Conservation (phyloP, 768 basidiomycete genomes). For the Suillus cothurnatus region DNA sequence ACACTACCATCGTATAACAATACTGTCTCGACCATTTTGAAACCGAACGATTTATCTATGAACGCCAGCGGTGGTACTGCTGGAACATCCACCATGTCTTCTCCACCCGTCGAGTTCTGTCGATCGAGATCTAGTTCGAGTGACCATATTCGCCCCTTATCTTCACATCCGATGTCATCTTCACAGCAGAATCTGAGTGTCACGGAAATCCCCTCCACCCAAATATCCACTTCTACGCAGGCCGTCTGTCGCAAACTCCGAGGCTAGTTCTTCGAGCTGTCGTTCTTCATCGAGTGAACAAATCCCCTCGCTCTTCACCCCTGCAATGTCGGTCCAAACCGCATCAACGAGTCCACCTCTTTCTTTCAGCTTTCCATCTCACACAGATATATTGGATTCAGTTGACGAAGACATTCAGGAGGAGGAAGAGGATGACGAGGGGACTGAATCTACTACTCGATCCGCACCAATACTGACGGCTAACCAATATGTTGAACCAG, state of each 20-base stretch:
- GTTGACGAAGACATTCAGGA: slow-evolving; percentile 12
- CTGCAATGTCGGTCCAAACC: slow-evolving; percentile 21
- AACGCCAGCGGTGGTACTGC: slow-evolving; percentile 3
- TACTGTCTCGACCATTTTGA: slow-evolving; percentile 24
- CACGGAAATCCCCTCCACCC: slow-evolving; percentile 17
- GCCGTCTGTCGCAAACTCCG: slow-evolving; percentile 28
- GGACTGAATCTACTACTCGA: slow-evolving; percentile 18
- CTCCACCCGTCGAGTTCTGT: slow-evolving; percentile 16
- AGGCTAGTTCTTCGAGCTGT: slow-evolving; percentile 15
- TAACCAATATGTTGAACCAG: slow-evolving; percentile 55
- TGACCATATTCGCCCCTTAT: slow-evolving; percentile 8
- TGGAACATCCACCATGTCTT: slow-evolving; percentile 10
- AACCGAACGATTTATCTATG: slow-evolving; percentile 9
- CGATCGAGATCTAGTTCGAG: neutral
- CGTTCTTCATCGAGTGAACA: slow-evolving; percentile 21
- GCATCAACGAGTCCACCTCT: slow-evolving; percentile 26
- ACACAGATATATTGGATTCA: slow-evolving; percentile 16
- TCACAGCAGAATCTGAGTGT: slow-evolving; percentile 14
- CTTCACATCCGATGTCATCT: slow-evolving; percentile 19
- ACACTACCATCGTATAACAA: slow-evolving; percentile 29
- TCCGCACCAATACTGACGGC: slow-evolving; percentile 21
- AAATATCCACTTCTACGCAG: slow-evolving; percentile 23
- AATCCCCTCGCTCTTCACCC: slow-evolving; percentile 10
- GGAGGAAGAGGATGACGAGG: slow-evolving; percentile 19
- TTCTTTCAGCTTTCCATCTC: slow-evolving; percentile 20